Conservation (phyloP, 192 early-diverging fungal species). For the Backusella tarrabulga region DNA sequence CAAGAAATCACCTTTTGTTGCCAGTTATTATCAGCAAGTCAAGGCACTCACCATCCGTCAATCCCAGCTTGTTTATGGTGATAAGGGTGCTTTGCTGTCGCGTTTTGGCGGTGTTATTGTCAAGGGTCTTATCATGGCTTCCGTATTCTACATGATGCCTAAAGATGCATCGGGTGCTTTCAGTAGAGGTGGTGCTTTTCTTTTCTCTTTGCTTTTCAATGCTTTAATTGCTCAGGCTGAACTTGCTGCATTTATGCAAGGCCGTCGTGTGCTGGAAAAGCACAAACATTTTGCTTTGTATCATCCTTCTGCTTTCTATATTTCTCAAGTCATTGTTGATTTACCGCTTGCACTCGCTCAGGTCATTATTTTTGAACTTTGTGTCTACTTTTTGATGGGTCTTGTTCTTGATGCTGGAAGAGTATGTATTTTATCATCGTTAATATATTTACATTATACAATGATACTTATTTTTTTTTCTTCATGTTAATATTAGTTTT, state of each 20-base stretch:
- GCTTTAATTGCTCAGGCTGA: conserved; percentile 65
- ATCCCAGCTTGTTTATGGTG: conserved; percentile 44
- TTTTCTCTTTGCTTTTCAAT: conserved; percentile 71
- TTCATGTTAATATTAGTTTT: conserved; percentile 21
- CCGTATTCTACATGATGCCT: conserved; percentile 64
- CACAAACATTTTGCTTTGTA: conserved; percentile 70
- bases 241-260: conserved; percentile 64
- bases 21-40: conserved; percentile 54
- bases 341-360: conserved; percentile 52
- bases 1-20: conserved; percentile 54
- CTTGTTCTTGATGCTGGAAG: conserved; percentile 55
- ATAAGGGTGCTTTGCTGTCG: conserved; percentile 47
- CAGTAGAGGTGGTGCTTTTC: conserved; percentile 68
- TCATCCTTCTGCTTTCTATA: conserved; percentile 62
- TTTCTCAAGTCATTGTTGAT: conserved; percentile 60
- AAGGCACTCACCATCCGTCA: conserved; percentile 50
- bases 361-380: conserved; percentile 56
- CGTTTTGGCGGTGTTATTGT: conserved; percentile 45
- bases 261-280: conserved; percentile 68
- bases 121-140: conserved; percentile 72
- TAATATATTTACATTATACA: not conserved
- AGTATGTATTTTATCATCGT: not conserved
- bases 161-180: conserved; percentile 57
- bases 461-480: not conserved
- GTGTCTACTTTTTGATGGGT: conserved; percentile 67